A percentile compares a stretch with the other conserved stretches of the same genome.
phyloP scores from a whole-genome alignment of 257 asterid genomes.

The Solanum sitiens region DNA sequence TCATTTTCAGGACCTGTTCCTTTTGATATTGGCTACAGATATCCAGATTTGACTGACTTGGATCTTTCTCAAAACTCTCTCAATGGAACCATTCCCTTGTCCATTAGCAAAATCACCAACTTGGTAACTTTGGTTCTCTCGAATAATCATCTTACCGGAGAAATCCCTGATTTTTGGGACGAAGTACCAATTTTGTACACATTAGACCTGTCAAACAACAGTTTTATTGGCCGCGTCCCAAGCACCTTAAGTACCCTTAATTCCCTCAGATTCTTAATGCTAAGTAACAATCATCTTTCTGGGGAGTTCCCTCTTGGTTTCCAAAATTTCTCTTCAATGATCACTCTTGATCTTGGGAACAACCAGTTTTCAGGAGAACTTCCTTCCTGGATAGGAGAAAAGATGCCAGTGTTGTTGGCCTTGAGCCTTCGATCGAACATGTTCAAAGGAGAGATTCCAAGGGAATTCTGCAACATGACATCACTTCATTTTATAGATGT shows the following conservation, averaged over 20 bases:
- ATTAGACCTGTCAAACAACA: background rate
- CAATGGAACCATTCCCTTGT: background rate
- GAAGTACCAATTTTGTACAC: background rate
- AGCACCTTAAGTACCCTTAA: background rate
- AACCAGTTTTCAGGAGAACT: background rate
- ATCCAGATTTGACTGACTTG: background rate
- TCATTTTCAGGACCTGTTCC: background rate
- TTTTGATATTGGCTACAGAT: background rate
- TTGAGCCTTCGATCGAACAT: background rate
- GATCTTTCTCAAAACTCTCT: background rate
- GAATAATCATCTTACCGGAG: background rate
- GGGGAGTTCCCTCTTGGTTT: background rate
- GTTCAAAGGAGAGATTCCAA: background rate
- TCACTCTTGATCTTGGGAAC: background rate
- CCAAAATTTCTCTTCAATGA: background rate
- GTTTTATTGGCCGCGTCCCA: background rate
- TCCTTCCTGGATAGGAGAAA: background rate
- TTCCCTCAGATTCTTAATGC: background rate
- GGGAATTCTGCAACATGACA: background rate
- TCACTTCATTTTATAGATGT: background rate
- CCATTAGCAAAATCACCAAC: background rate
- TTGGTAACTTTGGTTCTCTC: background rate
- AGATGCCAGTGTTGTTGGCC: background rate
- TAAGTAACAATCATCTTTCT: background rate
- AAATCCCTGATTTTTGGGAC: background rate